Evolutionary conservation across 2,329 filamentous ascomycete genomes (phyloP).

Genomic region (Zasmidium angulare): DNA sequence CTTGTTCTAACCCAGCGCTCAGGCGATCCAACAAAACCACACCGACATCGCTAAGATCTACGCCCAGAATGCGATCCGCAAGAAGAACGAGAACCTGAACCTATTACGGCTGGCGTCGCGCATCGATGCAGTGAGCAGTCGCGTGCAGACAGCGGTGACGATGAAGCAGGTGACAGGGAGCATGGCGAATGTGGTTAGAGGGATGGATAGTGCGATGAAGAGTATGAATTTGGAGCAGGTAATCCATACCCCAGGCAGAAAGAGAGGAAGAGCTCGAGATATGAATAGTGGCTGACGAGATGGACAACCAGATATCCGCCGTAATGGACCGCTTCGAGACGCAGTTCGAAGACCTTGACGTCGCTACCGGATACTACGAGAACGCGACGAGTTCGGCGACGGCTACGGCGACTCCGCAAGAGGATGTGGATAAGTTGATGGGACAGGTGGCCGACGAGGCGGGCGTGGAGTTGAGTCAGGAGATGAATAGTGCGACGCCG

Average conservation of each 20-base stretch:
- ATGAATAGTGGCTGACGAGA: slow-evolving; percentile 1
- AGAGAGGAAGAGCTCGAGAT: neutral
- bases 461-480: slow-evolving; percentile 75
- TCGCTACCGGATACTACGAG: slow-evolving; percentile 70
- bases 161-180: slow-evolving; percentile 62
- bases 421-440: slow-evolving; percentile 83
- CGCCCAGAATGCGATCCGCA: slow-evolving; percentile 63
- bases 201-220: slow-evolving; percentile 64
- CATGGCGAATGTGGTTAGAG: slow-evolving; percentile 62
- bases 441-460: slow-evolving; percentile 85
- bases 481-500: slow-evolving; percentile 63
- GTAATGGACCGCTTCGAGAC: slow-evolving; percentile 68
- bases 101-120: slow-evolving; percentile 57
- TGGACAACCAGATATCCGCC: slow-evolving; percentile 53
- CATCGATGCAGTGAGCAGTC: slow-evolving; percentile 60
- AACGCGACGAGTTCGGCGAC: slow-evolving; percentile 80
- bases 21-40: slow-evolving; percentile 60
- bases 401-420: slow-evolving; percentile 70
- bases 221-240: slow-evolving; percentile 64
- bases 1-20: too few relatives aligned
- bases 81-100: slow-evolving; percentile 63
- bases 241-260: slow-evolving; percentile 8
- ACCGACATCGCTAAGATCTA: slow-evolving; percentile 63
- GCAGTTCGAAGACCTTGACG: slow-evolving; percentile 54
- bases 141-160: slow-evolving; percentile 63